A percentile compares a stretch with the other conserved stretches of the same genome.
Evolutionary conservation across 257 asterid species (phyloP).

Genomic region (Primulina eburnea): DNA sequence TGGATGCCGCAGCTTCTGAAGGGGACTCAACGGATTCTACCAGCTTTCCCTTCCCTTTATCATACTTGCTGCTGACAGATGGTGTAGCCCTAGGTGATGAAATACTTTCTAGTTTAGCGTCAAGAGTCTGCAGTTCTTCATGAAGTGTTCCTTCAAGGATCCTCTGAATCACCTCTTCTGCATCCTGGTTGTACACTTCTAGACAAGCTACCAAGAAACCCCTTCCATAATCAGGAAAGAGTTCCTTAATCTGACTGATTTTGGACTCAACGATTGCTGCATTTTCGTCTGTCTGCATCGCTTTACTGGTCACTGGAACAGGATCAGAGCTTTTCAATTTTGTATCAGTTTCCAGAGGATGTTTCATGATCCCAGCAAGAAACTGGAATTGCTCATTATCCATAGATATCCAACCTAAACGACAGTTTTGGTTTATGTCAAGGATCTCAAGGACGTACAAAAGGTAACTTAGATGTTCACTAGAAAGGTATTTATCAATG

Average conservation of each 20-base stretch:
- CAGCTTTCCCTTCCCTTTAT: slow-evolving; percentile 80
- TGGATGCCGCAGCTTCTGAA: slow-evolving; percentile 27
- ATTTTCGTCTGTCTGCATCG: slow-evolving; percentile 57
- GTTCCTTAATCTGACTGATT: slow-evolving; percentile 91
- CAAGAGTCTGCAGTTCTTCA: slow-evolving; percentile 66
- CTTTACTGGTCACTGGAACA: slow-evolving; percentile 27
- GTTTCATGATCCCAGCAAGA: slow-evolving; percentile 49
- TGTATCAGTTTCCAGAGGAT: slow-evolving; percentile 36
- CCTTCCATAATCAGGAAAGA: slow-evolving; percentile 84
- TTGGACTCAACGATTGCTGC: slow-evolving; percentile 72
- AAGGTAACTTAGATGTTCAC: neutral
- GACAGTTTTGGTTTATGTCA: neutral
- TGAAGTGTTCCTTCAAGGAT: slow-evolving; percentile 90
- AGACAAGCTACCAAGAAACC: slow-evolving; percentile 90
- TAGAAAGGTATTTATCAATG: neutral
- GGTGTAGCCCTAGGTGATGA: slow-evolving; percentile 50
- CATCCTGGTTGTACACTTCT: slow-evolving; percentile 79
- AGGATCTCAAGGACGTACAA: neutral
- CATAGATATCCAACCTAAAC: slow-evolving; percentile 82
- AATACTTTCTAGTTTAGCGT: slow-evolving; percentile 48
- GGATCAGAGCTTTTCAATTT: slow-evolving; percentile 30
- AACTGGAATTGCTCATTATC: slow-evolving; percentile 68
- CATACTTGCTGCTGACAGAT: slow-evolving; percentile 34
- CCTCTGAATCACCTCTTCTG: slow-evolving; percentile 95
- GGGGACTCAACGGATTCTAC: slow-evolving; percentile 37